These are phyloP conservation scores for Penicillium dipodomyicola DNA, from an alignment of 495 filamentous ascomycete species.

Conservation along the genomic window DNA sequence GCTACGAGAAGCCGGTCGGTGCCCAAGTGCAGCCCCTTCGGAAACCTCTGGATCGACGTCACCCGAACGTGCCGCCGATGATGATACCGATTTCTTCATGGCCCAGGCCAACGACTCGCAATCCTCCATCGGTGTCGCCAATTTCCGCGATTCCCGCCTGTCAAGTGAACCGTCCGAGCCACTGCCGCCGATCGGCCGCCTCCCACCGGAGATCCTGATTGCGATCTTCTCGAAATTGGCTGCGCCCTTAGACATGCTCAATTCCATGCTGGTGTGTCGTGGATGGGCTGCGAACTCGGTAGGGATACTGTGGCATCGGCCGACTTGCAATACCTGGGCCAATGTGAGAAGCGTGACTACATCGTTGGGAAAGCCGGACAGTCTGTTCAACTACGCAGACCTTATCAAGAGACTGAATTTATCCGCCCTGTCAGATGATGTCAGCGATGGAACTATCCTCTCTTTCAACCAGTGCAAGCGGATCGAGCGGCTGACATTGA, in stretches of 20 bases:
- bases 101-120: conserved; percentile 82
- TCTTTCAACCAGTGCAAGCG: conserved; percentile 83
- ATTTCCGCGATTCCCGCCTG: conserved; percentile 64
- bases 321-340: conserved; percentile 80
- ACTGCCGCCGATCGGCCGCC: conserved; percentile 70
- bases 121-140: conserved; percentile 80
- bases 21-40: conserved; percentile 48
- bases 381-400: conserved; percentile 80
- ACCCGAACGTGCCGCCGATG: conserved; percentile 76
- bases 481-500: conserved; percentile 90
- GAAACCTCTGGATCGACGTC: conserved; percentile 79
- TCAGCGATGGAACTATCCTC: conserved; percentile 86
- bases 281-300: conserved; percentile 92
- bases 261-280: conserved; percentile 89
- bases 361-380: conserved; percentile 63
- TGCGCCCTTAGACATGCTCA: conserved; percentile 69
- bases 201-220: conserved; percentile 94
- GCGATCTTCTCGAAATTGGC: conserved; percentile 83
- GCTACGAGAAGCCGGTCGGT: conserved; percentile 38
- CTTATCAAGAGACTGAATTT: conserved; percentile 91
- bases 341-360: conserved; percentile 74
- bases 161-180: conserved; percentile 56
- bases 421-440: conserved; percentile 66
- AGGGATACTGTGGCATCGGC: conserved; percentile 91
- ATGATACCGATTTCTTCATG: conserved; percentile 91